A percentile compares a stretch with the other conserved stretches of the same genome.
phyloP scores from a whole-genome alignment of 2,329 filamentous ascomycete species.

The Penicillium sp. region DNA sequence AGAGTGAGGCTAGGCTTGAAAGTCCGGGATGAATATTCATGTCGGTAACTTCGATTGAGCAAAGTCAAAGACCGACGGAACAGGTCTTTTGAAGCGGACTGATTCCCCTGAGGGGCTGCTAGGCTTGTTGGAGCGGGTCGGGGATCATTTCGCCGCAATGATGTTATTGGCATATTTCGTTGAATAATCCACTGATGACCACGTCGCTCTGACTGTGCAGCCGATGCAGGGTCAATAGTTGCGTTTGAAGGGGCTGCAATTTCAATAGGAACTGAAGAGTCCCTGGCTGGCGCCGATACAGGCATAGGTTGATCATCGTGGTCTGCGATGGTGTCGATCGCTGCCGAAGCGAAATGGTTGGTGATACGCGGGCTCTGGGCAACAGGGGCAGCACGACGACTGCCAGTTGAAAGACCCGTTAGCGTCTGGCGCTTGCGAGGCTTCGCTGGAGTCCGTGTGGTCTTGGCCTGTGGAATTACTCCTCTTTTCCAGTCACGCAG shows the following conservation, averaged over 20 bases:
- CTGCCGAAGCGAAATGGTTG: conserved; percentile 7
- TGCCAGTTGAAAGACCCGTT: conserved; percentile 26
- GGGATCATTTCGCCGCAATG: conserved; percentile 39
- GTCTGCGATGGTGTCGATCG: conserved; percentile 1
- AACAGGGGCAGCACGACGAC: conserved; percentile 11
- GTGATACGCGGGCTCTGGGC: conserved; percentile 7
- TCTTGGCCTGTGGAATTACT: conserved; percentile 38
- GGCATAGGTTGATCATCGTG: conserved; percentile 9
- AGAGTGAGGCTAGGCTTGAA: conserved; percentile 36
- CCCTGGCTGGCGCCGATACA: conserved; percentile 8
- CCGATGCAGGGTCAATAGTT: not conserved
- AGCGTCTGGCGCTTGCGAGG: conserved; percentile 31
- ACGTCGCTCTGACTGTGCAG: conserved; percentile 23
- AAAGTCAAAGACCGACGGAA: conserved; percentile 41
- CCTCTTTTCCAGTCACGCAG: conserved; percentile 58
- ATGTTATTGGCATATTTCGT: conserved; percentile 41
- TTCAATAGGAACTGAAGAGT: conserved; percentile 4
- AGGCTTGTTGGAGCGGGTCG: conserved; percentile 43
- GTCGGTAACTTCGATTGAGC: conserved; percentile 37
- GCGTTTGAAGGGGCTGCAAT: conserved; percentile 7
- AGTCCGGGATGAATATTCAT: conserved; percentile 20
- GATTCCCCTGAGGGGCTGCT: conserved; percentile 21
- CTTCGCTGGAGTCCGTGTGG: conserved; percentile 23
- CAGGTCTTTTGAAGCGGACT: conserved; percentile 22
- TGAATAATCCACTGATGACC: conserved; percentile 41